phyloP scores from a whole-genome alignment of 805 yeast genomes.

The Candida ascalaphidarum region DNA sequence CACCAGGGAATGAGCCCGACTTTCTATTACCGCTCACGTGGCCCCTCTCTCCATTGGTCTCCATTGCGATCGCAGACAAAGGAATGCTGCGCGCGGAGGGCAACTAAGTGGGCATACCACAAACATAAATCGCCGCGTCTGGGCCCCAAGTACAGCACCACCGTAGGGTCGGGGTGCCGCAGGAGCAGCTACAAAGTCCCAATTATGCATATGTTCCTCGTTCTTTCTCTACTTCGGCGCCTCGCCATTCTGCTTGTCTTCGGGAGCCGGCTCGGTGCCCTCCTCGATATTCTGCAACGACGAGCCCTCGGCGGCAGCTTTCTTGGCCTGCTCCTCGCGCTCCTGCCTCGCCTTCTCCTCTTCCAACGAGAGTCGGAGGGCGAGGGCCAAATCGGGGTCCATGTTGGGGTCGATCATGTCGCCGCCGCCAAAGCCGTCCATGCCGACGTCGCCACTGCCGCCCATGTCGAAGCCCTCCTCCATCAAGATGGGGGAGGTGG shows the following conservation, averaged over 20 bases:
- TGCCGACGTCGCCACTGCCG: constrained; percentile 29
- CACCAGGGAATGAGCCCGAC: no score
- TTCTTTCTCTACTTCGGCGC: constrained; percentile 6
- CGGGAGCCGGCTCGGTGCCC: constrained; percentile 11
- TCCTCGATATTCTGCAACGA: constrained; percentile 23
- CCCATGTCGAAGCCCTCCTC: constrained; percentile 52
- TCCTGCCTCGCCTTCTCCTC: constrained; percentile 93
- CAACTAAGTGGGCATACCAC: no score
- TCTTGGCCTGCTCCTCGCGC: constrained; percentile 38
- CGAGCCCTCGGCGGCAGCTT: constrained; percentile 6
- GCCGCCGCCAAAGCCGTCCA: constrained; percentile 36
- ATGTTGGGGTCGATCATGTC: constrained; percentile 63
- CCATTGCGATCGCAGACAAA: no score
- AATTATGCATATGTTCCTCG: no score
- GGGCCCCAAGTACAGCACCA: no score
- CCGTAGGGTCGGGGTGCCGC: no score
- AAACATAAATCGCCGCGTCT: no score
- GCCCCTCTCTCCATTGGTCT: no score
- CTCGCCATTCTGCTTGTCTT: constrained; percentile 14
- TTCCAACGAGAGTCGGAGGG: constrained; percentile 86
- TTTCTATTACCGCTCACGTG: no score
- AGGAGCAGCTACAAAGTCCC: no score
- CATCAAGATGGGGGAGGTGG: constrained; percentile 63
- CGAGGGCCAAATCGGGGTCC: constrained; percentile 97
- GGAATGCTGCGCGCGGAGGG: no score